A percentile compares a stretch with the other conserved stretches of the same genome.
Evolutionary conservation across 2,329 filamentous ascomycete genomes (phyloP).

Genomic region (Pezicula rhizophila): DNA sequence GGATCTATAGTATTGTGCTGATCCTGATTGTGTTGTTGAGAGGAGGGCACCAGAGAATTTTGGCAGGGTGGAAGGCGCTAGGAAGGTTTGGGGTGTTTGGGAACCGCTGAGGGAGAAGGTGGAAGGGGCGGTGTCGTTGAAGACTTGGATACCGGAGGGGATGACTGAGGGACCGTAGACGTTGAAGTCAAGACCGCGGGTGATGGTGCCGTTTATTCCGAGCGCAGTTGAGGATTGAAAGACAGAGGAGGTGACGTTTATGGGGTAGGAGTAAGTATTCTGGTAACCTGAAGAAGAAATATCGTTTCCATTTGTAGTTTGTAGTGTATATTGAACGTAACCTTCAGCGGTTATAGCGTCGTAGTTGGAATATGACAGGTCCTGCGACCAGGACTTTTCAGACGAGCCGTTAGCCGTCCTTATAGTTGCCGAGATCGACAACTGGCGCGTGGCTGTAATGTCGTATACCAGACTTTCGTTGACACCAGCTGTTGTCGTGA

Average conservation of each 20-base stretch:
- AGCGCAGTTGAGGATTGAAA: background rate
- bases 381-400: slow-evolving; percentile 48
- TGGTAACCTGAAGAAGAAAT: slow-evolving; percentile 1
- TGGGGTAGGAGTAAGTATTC: slow-evolving; percentile 10
- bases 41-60: background rate
- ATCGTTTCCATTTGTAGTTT: slow-evolving; percentile 39
- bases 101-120: background rate
- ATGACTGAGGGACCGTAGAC: background rate
- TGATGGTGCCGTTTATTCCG: background rate
- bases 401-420: slow-evolving; percentile 37
- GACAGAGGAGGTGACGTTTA: slow-evolving; percentile 4
- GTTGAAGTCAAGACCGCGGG: background rate
- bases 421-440: slow-evolving; percentile 46
- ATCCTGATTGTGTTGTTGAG: background rate
- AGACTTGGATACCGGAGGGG: background rate
- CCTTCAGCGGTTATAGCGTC: slow-evolving; percentile 47
- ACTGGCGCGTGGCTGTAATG: slow-evolving; percentile 44
- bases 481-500: slow-evolving; percentile 38
- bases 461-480: slow-evolving; percentile 54
- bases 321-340: slow-evolving; percentile 43
- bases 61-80: background rate
- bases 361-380: slow-evolving; percentile 45
- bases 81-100: background rate
- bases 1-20: background rate
- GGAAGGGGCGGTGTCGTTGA: background rate